phyloP scores from a whole-genome alignment of 768 basidiomycete species.

The Termitomyces sp. region DNA sequence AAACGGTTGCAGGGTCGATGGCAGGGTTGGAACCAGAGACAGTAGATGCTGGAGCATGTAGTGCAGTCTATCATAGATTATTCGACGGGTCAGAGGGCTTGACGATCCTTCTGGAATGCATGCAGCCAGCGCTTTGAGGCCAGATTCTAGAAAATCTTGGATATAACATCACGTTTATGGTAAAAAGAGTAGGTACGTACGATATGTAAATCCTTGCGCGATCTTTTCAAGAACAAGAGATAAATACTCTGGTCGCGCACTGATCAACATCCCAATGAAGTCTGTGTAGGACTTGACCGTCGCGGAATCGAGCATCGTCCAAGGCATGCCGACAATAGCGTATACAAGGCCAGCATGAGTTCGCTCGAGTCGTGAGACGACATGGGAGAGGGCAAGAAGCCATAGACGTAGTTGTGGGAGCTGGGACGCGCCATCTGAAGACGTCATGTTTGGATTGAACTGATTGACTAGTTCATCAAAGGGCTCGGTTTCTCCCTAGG shows the following conservation, averaged over 20 bases:
- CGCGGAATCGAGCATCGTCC: constrained; percentile 83
- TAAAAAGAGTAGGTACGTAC: constrained; percentile 41
- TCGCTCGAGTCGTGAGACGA: constrained; percentile 85
- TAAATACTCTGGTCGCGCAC: constrained; percentile 88
- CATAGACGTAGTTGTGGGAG: constrained; percentile 65
- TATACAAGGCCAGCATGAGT: constrained; percentile 77
- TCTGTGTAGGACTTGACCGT: constrained; percentile 87
- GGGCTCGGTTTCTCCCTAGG: constrained; percentile 66
- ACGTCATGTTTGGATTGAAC: constrained; percentile 53
- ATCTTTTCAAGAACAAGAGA: constrained; percentile 78
- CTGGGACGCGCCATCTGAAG: constrained; percentile 27
- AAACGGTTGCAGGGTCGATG: constrained; percentile 80
- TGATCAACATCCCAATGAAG: constrained; percentile 88
- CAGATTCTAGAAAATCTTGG: constrained; percentile 51
- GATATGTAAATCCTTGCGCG: constrained; percentile 83
- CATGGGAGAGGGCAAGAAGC: constrained; percentile 85
- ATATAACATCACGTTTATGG: neutral
- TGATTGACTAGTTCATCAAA: constrained; percentile 90
- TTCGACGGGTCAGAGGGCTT: constrained; percentile 69
- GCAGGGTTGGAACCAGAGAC: constrained; percentile 85
- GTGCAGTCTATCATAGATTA: constrained; percentile 85
- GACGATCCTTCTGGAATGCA: constrained; percentile 59
- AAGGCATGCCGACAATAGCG: constrained; percentile 82
- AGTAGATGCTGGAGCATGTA: constrained; percentile 83
- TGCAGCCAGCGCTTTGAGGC: constrained; percentile 55